These are phyloP conservation scores for Zizania latifolia DNA, from an alignment of 176 grass and related monocot species.

Conservation along the genomic window DNA sequence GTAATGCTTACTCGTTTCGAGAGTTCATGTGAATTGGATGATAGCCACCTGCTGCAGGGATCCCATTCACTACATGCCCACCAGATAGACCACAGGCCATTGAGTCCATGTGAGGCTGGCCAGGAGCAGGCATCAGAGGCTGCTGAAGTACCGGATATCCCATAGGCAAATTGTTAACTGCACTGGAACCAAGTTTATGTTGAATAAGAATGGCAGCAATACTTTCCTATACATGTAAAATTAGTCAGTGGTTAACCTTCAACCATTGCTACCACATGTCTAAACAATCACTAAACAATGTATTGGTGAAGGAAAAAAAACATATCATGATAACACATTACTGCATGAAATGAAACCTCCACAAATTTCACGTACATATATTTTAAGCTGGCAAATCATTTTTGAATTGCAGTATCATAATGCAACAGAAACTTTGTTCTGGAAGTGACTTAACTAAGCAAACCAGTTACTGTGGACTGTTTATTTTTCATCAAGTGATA, in stretches of 20 bases:
- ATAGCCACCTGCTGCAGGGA: conserved; percentile 71
- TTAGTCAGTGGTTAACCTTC: background rate
- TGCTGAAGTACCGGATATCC: conserved; percentile 95
- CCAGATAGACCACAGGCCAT: conserved; percentile 64
- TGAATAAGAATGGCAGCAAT: conserved; percentile 42
- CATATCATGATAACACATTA: conserved; percentile 1
- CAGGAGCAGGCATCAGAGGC: conserved; percentile 57
- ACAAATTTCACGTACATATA: background rate
- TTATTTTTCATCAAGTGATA: no score
- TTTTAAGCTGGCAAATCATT: background rate
- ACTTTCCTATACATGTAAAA: background rate
- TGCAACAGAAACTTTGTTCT: background rate
- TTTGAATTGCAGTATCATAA: background rate
- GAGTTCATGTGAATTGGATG: conserved; percentile 89
- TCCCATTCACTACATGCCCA: conserved; percentile 87
- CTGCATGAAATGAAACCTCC: background rate
- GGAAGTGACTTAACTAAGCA: no score
- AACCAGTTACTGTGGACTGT: no score
- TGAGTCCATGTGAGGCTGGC: conserved; percentile 67
- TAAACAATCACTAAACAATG: background rate
- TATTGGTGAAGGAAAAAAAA: conserved; percentile 1
- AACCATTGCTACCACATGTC: background rate
- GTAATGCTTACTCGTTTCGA: conserved; percentile 74
- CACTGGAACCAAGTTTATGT: conserved; percentile 47
- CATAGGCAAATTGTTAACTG: conserved; percentile 96